Evolutionary conservation across 371 early-diverging fungal species (phyloP), one percentile per base, ranked within the genome.

Genomic region (Rhizopus sp.): DNA sequence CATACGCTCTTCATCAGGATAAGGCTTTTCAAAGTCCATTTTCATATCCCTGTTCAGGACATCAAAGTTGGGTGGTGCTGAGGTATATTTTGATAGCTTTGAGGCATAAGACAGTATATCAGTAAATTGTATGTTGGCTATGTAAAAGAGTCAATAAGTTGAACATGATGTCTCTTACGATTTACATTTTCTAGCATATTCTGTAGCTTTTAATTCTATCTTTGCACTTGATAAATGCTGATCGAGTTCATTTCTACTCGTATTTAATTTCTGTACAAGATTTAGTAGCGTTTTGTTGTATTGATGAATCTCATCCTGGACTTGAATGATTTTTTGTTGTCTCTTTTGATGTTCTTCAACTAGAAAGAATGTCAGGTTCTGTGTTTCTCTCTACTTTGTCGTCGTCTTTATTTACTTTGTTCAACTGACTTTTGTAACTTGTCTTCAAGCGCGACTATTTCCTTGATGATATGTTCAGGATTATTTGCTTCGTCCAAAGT

Each of bases 1-100:
- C 77, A 80, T 80, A 13, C 73, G 64, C 40, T 80, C 77, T 58
- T 80, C 80, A 62, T 80, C 80, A 2, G 80, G 80, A 53, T 80
- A 80, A 12, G 80, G 80, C 33, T 80, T 80, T 39, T 80, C 77
- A 56, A 80, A 80, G 40, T 72, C 78, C 9, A 73, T 66, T 41
- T 70, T 70, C 30, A 66, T 49, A 52, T 80, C 73, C 31, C 59
- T 66, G 50, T 65, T 72, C 57, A 63, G 52, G 29, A 60, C 29
- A 39, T 76, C 77, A 53, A 80, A 80, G 10, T 76, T 76, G 30
- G 77, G 75, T 15, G 80, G 80, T 54, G 77, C 77, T 3, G 77
- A 79, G 1, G 77, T 75, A 49, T 78, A 78, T 50, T 78, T 78
- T 5, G 78, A 75, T 17, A 78, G 53, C 55, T 74, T 78, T 4